Evolutionary conservation across 2,329 filamentous ascomycete species (phyloP), one percentile per base, ranked within the genome.

Genomic region (Botrytis medusae): DNA sequence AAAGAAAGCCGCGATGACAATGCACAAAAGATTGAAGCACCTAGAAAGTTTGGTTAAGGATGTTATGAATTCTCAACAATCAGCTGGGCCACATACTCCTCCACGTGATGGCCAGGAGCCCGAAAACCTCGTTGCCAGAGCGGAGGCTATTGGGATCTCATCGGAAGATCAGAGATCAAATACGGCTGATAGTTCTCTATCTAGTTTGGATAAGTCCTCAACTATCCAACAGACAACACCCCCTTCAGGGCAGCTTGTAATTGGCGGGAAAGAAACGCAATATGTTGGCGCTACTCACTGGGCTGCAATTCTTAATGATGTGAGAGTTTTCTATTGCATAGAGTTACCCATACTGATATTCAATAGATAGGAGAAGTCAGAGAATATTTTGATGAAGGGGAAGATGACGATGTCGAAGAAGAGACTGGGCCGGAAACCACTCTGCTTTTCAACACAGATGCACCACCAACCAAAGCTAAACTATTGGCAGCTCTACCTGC

Each of bases 271-370:
- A 69, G 83, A 82, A 84, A 84, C 76, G 3, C 87, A 84, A 7
- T 90, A 88, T 75, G 84, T 90, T 7, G 88, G 88, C 1, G 87
- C 87, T 6, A 89, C 88, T 62, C 87, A 90, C 74, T 89, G 87
- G 76, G 86, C 89, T 82, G 88, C 88, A 2, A 88, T 90, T 80
- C 80, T 90, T 18, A 86, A 89, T 77, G 86, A 90, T 82, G 87
- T 89, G 76, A 83, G 85, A 60, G 59, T 32, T n/a, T 29, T 40
- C 18, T 6, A 25, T 22, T 51, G 29, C 46, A 34, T 34, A 9
- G 46, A 14, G 5, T 40, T 67, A 64, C 10, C 60, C 44, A 46
- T n/a, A 62, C 69, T 76, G 25, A 76, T 54, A 64, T 48, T 51
- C 57, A n/a, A 18, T 76, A 89, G 86, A 89, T 90, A 65, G 87